These are phyloP conservation scores for Atractiella rhizophila DNA, from an alignment of 768 basidiomycete species.

Conservation along the genomic window DNA sequence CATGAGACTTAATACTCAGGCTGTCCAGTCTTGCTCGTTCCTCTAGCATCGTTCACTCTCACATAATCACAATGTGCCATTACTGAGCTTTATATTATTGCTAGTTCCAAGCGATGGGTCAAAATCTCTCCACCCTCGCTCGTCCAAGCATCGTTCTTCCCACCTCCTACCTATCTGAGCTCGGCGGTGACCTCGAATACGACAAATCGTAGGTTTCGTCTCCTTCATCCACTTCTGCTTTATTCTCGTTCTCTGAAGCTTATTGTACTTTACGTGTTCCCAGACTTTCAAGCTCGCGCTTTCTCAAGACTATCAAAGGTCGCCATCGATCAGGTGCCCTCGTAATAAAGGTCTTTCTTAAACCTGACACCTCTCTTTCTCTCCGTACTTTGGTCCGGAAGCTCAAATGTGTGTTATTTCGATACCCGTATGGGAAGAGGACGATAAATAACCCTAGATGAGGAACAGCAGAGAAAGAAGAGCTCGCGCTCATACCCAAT, in stretches of 20 bases:
- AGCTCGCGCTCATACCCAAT: constrained; percentile 58
- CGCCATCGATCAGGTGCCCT: constrained; percentile 57
- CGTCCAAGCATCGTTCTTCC: neutral
- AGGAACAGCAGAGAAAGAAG: constrained; percentile 51
- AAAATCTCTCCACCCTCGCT: too few relatives aligned
- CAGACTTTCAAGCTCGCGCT: constrained; percentile 45
- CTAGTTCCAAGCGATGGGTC: too few relatives aligned
- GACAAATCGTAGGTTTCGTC: constrained; percentile 51
- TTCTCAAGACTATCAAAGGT: constrained; percentile 67
- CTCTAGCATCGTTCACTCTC: too few relatives aligned
- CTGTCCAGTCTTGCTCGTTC: too few relatives aligned
- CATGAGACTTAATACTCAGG: too few relatives aligned
- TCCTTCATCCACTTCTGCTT: neutral
- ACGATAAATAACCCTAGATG: neutral
- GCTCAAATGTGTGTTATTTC: constrained; percentile 35
- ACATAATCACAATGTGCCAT: too few relatives aligned
- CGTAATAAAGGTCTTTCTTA: constrained; percentile 84
- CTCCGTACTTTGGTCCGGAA: constrained; percentile 46
- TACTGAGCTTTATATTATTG: too few relatives aligned
- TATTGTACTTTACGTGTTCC: neutral
- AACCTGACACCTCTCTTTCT: constrained; percentile 64
- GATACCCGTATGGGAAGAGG: neutral
- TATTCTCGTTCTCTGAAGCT: too few relatives aligned
- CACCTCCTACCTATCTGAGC: constrained; percentile 34
- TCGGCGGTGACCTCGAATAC: constrained; percentile 63